Evolutionary conservation across 192 early-diverging fungal genomes (phyloP).

Genomic region (Coemansia sp.): DNA sequence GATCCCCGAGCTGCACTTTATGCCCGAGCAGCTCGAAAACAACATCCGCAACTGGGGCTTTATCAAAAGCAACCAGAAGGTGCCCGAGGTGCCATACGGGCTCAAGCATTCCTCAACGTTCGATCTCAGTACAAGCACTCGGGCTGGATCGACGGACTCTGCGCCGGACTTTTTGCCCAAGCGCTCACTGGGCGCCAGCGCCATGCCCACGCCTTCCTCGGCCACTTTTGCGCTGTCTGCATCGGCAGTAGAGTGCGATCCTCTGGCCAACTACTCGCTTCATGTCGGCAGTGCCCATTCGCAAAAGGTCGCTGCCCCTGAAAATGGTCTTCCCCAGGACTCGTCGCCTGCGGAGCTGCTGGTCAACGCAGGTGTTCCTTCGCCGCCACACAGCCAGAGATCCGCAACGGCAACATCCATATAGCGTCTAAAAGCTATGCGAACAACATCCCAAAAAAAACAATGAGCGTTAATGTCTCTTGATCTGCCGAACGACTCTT

Average conservation of each 20-base stretch:
- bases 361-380: constrained; percentile 24
- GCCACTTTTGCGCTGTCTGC: constrained; percentile 7
- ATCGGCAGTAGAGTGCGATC: constrained; percentile 11
- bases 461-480: no score
- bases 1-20: constrained; percentile 49
- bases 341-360: constrained; percentile 18
- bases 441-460: no score
- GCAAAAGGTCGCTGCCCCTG: background rate
- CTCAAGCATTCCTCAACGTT: constrained; percentile 47
- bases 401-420: constrained; percentile 16
- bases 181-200: constrained; percentile 18
- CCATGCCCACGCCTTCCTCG: constrained; percentile 12
- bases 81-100: constrained; percentile 50
- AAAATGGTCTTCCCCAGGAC: background rate
- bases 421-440: no score
- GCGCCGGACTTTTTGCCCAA: constrained; percentile 51
- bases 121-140: constrained; percentile 47
- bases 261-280: constrained; percentile 43
- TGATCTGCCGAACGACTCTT: background rate
- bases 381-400: constrained; percentile 31
- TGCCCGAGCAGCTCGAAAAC: constrained; percentile 49
- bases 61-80: constrained; percentile 46
- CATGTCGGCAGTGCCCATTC: constrained; percentile 17
- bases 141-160: constrained; percentile 51
- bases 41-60: constrained; percentile 56